Conservation (phyloP, 1,284 basidiomycete genomes). For the Apiotrichum sp. region DNA sequence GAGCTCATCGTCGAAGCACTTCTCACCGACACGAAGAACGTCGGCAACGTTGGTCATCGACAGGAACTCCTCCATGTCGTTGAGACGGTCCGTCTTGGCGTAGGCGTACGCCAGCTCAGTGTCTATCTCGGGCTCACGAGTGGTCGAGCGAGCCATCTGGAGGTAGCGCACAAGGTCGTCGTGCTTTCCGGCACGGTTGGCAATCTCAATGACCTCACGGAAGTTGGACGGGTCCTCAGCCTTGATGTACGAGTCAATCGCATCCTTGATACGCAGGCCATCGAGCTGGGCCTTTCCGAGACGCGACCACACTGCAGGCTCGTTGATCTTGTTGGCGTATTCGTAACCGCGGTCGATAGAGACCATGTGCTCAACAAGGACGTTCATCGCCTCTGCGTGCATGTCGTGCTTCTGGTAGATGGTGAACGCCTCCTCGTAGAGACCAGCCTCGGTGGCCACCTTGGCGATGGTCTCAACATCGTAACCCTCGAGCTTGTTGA, state of each 20-base stretch:
- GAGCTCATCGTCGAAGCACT: slow-evolving; percentile 97
- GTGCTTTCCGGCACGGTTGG: slow-evolving; percentile 92
- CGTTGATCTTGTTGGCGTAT: slow-evolving; percentile 94
- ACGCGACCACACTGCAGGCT: slow-evolving; percentile 93
- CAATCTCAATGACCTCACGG: slow-evolving; percentile 92
- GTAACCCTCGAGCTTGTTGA: slow-evolving; percentile 95
- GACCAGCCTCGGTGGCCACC: slow-evolving; percentile 92
- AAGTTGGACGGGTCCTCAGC: slow-evolving; percentile 96
- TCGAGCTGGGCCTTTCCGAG: slow-evolving; percentile 99
- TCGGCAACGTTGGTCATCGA: slow-evolving; percentile 99
- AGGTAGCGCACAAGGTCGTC: slow-evolving; percentile 96
- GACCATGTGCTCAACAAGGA: slow-evolving; percentile 96
- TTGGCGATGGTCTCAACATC: slow-evolving; percentile 91
- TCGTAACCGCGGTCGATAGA: slow-evolving; percentile 95
- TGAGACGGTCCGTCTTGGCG: slow-evolving; percentile 91
- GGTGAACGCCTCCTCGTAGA: slow-evolving; percentile 94
- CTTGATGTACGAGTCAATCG: slow-evolving; percentile 99
- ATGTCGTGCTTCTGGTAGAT: slow-evolving; percentile 95
- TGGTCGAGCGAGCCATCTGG: slow-evolving; percentile 98
- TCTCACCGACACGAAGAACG: slow-evolving; percentile 91
- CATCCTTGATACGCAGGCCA: slow-evolving; percentile 95
- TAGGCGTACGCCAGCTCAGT: slow-evolving; percentile 95
- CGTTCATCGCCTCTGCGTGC: slow-evolving; percentile 91
- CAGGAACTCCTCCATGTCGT: slow-evolving; percentile 99
- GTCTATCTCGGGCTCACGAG: slow-evolving; percentile 96